Evolutionary conservation across 2,329 filamentous ascomycete species (phyloP).

Genomic region (Neodidymelliopsis sp.): DNA sequence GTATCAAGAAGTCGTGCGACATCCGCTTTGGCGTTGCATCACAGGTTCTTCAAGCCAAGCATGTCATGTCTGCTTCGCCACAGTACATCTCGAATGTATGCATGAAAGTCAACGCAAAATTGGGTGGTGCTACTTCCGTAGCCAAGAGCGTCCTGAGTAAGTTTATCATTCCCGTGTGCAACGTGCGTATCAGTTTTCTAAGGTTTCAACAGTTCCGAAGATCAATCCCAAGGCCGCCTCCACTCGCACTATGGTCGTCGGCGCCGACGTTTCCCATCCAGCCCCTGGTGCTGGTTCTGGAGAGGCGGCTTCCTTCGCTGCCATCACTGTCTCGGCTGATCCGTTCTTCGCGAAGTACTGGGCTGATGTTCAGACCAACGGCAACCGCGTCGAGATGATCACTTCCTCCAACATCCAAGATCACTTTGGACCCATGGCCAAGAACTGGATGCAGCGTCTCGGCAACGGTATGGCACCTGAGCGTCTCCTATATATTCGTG

Average conservation of each 20-base stretch:
- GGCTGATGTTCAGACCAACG: conserved; percentile 83
- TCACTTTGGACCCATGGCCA: conserved; percentile 70
- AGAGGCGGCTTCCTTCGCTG: conserved; percentile 75
- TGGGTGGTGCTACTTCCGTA: conserved; percentile 79
- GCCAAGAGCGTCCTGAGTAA: conserved; percentile 49
- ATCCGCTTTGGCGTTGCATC: conserved; percentile 84
- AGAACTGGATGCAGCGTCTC: conserved; percentile 68
- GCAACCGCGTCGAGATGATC: conserved; percentile 81
- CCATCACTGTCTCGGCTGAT: conserved; percentile 84
- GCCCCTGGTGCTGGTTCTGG: conserved; percentile 62
- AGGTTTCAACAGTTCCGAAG: conserved; percentile 2
- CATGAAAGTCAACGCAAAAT: conserved; percentile 97
- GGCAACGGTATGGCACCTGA: conserved; percentile 65
- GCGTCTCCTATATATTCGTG: conserved; percentile 91
- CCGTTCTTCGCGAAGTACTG: conserved; percentile 74
- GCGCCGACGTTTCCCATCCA: conserved; percentile 88
- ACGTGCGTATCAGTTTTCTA: neutral
- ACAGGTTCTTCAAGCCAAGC: conserved; percentile 77
- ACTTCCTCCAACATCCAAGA: conserved; percentile 68
- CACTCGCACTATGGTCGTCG: conserved; percentile 77
- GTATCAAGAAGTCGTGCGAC: conserved; percentile 89
- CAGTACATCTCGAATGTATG: conserved; percentile 94
- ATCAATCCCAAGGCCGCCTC: conserved; percentile 24
- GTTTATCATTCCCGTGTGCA: neutral
- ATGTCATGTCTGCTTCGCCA: conserved; percentile 72